Evolutionary conservation across 495 filamentous ascomycete genomes (phyloP).

Genomic region (Hypoxylon trugodes): DNA sequence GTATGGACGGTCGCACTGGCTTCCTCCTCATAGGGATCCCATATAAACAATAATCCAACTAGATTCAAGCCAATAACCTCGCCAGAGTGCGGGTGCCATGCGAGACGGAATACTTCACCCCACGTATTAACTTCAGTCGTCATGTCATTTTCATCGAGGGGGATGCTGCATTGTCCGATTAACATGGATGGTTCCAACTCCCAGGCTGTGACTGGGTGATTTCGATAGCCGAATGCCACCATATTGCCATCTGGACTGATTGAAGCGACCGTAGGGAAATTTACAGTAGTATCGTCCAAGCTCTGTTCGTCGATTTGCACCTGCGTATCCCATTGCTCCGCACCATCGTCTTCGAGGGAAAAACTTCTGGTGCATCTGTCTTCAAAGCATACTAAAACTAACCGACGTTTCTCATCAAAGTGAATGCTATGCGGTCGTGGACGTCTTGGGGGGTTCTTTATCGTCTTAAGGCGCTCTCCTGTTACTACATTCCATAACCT

Average conservation of each 20-base stretch:
- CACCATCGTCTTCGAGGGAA: not conserved
- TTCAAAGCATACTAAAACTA: not conserved
- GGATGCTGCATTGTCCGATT: not conserved
- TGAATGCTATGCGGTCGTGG: no score
- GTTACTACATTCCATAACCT: no score
- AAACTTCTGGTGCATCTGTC: not conserved
- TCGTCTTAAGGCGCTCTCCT: no score
- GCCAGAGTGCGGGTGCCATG: not conserved
- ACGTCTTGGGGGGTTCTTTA: no score
- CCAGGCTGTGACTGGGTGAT: not conserved
- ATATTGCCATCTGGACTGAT: not conserved
- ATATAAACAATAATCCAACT: not conserved
- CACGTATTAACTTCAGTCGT: not conserved
- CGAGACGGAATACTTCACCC: not conserved
- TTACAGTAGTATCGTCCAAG: not conserved
- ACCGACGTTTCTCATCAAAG: not conserved
- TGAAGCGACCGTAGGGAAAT: not conserved
- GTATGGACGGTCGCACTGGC: not conserved
- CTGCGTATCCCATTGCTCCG: not conserved
- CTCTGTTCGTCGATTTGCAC: not conserved
- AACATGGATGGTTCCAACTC: not conserved
- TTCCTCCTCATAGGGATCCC: not conserved
- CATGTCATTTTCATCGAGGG: not conserved
- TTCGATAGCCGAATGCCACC: not conserved
- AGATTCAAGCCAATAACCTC: not conserved